These are phyloP conservation scores for Suhomyces anneliseae DNA, from an alignment of 1,139 yeast species.

Conservation along the genomic window DNA sequence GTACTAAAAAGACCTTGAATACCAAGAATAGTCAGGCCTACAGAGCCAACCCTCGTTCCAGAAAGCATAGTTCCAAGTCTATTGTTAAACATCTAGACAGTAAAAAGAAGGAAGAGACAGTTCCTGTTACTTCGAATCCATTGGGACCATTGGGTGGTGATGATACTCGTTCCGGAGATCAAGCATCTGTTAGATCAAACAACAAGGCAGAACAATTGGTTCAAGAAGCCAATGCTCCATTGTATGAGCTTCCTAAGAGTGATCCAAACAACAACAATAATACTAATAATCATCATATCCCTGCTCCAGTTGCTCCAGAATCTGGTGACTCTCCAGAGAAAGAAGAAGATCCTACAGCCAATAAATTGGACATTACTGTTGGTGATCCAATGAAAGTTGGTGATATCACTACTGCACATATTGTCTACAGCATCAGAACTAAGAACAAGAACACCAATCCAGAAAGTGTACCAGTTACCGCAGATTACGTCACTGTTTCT, in stretches of 20 bases:
- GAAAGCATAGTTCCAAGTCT: constrained; percentile 34
- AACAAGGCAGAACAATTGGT: constrained; percentile 24
- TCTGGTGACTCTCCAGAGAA: constrained; percentile 1
- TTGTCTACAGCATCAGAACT: constrained; percentile 79
- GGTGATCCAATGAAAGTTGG: constrained; percentile 94
- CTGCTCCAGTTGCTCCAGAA: constrained; percentile 8
- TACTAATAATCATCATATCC: neutral
- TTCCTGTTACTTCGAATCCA: constrained; percentile 16
- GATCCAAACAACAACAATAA: neutral
- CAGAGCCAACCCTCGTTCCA: constrained; percentile 35
- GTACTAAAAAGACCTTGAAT: constrained; percentile 6
- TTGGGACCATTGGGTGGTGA: constrained; percentile 42
- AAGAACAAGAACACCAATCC: constrained; percentile 36
- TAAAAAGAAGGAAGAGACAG: constrained; percentile 2
- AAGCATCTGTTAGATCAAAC: constrained; percentile 16
- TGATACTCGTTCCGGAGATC: constrained; percentile 16
- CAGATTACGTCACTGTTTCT: constrained; percentile 51
- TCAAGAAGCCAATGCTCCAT: constrained; percentile 45
- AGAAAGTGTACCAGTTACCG: constrained; percentile 19
- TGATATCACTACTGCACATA: constrained; percentile 84
- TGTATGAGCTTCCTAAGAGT: constrained; percentile 40
- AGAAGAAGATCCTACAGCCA: constrained; percentile 8
- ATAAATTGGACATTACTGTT: constrained; percentile 62
- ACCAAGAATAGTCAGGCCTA: constrained; percentile 11
- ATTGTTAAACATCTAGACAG: constrained; percentile 33